A percentile compares a stretch with the other conserved stretches of the same genome.
phyloP scores from a whole-genome alignment of 176 grass and related monocot species.

The Lolium rigidum region DNA sequence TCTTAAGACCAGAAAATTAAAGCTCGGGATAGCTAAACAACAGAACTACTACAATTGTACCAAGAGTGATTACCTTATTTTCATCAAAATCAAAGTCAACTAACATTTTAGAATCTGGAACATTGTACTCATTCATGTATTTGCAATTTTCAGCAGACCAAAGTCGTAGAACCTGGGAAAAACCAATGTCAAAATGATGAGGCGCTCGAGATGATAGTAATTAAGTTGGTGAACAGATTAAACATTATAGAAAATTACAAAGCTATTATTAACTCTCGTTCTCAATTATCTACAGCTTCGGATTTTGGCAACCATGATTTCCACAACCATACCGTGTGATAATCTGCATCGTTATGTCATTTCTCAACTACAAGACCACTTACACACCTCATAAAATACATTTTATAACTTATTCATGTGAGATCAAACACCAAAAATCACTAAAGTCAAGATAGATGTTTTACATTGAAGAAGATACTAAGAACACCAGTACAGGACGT shows the following conservation, averaged over 20 bases:
- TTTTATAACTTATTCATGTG: neutral
- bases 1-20: conserved; percentile 17
- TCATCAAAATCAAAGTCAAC: conserved; percentile 96
- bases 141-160: conserved; percentile 93
- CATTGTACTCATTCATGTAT: conserved; percentile 74
- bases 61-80: conserved; percentile 72
- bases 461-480: conserved; percentile 19
- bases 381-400: neutral
- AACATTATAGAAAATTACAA: neutral
- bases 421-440: neutral
- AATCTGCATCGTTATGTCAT: neutral
- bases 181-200: conserved; percentile 17
- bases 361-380: neutral
- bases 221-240: neutral
- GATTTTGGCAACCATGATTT: neutral
- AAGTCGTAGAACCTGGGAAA: conserved; percentile 64
- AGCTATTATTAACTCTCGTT: neutral
- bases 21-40: conserved; percentile 22
- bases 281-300: neutral
- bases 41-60: neutral
- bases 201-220: neutral
- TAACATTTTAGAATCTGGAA: conserved; percentile 62
- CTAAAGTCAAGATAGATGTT: neutral
- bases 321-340: neutral
- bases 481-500: conserved; percentile 22